These are phyloP conservation scores for Ceratobasidium sp. DNA, from an alignment of 1,284 basidiomycete species.

Conservation along the genomic window DNA sequence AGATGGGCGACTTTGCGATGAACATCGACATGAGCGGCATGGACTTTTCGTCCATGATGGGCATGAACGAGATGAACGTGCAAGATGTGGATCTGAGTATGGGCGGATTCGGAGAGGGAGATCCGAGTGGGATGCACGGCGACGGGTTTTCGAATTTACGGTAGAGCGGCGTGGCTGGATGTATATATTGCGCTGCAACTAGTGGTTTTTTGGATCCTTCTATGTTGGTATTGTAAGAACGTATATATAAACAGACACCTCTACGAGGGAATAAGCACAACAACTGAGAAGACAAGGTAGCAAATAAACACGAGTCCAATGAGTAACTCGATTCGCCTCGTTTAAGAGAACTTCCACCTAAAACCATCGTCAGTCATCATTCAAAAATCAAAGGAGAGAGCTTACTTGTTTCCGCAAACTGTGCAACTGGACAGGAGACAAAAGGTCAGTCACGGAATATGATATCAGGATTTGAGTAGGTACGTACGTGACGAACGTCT, in stretches of 20 bases:
- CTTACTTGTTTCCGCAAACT: conserved; percentile 71
- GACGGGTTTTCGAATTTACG: conserved; percentile 39
- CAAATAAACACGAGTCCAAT: background rate
- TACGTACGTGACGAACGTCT: conserved; percentile 76
- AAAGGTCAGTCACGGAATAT: conserved; percentile 36
- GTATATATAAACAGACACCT: conserved; percentile 21
- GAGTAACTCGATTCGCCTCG: background rate
- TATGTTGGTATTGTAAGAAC: background rate
- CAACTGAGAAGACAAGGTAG: background rate
- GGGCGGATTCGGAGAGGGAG: conserved; percentile 39
- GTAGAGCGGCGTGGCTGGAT: background rate
- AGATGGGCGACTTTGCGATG: conserved; percentile 42
- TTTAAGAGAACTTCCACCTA: conserved; percentile 79
- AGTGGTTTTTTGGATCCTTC: background rate
- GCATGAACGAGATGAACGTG: conserved; percentile 43
- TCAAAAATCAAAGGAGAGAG: conserved; percentile 36
- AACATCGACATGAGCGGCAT: conserved; percentile 41
- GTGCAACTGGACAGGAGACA: conserved; percentile 62
- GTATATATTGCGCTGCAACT: conserved; percentile 27
- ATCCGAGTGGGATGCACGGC: conserved; percentile 37
- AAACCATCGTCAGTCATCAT: conserved; percentile 25
- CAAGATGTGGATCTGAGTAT: conserved; percentile 39
- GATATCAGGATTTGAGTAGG: conserved; percentile 16
- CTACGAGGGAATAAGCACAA: conserved; percentile 18
- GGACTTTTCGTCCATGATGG: conserved; percentile 39